Conservation (phyloP, 2,329 filamentous ascomycete species). For the Verticillium nonalfalfae region DNA sequence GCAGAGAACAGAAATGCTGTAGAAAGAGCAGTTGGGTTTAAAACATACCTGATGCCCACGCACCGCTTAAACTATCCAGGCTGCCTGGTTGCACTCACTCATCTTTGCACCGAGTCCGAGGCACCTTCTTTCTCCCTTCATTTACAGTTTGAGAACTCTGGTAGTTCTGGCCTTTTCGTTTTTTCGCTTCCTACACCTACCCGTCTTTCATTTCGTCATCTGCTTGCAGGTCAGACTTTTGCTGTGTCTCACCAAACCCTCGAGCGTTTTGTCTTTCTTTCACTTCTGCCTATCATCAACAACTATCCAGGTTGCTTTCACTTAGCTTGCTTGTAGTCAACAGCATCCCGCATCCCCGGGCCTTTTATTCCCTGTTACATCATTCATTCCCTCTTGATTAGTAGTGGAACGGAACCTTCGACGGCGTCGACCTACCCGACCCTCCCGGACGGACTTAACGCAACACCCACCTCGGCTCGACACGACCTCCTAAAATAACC, state of each 20-base stretch:
- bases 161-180: constrained; percentile 3
- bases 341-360: background rate
- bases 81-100: background rate
- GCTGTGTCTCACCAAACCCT: background rate
- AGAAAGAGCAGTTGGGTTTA: background rate
- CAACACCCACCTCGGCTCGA: background rate
- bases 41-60: background rate
- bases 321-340: background rate
- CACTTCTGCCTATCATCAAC: background rate
- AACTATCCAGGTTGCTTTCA: background rate
- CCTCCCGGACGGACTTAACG: background rate
- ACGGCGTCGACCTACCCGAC: background rate
- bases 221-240: background rate
- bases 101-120: background rate
- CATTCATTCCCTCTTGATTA: too few relatives aligned
- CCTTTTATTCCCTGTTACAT: background rate
- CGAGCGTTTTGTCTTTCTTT: background rate
- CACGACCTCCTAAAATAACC: background rate
- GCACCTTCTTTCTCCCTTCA: background rate
- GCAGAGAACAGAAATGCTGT: background rate
- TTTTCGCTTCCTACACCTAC: background rate
- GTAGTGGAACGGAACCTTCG: background rate
- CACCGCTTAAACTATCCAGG: background rate
- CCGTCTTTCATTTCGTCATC: background rate
- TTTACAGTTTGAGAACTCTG: background rate